phyloP scores from a whole-genome alignment of 1,284 basidiomycete genomes.

The Mixia osmundae region DNA sequence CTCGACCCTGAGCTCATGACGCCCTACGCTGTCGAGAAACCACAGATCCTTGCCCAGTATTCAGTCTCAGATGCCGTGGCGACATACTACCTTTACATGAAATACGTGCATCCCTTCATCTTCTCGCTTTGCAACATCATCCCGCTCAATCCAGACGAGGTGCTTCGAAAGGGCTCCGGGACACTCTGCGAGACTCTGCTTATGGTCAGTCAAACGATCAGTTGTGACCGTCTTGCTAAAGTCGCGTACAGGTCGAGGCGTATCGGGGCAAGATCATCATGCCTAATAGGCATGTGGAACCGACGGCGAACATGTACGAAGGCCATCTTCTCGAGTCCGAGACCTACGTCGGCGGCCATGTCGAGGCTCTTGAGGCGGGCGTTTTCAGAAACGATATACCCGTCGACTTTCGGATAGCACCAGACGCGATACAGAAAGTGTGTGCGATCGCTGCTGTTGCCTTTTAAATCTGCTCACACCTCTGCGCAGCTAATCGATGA shows the following conservation, averaged over 20 bases:
- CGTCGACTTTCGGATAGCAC: constrained; percentile 86
- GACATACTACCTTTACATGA: constrained; percentile 99
- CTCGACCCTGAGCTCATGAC: constrained; percentile 99
- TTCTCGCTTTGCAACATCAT: constrained; percentile 99
- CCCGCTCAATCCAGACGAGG: constrained; percentile 88
- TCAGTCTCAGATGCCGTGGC: constrained; percentile 99
- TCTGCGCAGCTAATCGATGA: constrained; percentile 60
- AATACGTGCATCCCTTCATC: constrained; percentile 99
- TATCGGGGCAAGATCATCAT: constrained; percentile 80
- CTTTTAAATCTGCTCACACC: constrained; percentile 3
- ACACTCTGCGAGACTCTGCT: constrained; percentile 92
- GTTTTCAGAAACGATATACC: constrained; percentile 93
- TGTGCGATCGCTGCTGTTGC: constrained; percentile 10
- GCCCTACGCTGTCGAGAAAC: constrained; percentile 91
- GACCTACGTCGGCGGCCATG: constrained; percentile 97
- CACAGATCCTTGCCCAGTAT: constrained; percentile 83
- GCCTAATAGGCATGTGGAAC: constrained; percentile 92
- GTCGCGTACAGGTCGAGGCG: constrained; percentile 56
- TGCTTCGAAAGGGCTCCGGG: constrained; percentile 82
- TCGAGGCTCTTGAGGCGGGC: constrained; percentile 93
- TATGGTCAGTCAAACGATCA: constrained; percentile 41
- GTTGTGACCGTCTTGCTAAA: background rate
- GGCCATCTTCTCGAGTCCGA: constrained; percentile 90
- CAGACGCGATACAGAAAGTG: constrained; percentile 62
- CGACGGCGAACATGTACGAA: constrained; percentile 76